Conservation (phyloP, 1,284 basidiomycete species). For the Uromyces viciae-fabae region DNA sequence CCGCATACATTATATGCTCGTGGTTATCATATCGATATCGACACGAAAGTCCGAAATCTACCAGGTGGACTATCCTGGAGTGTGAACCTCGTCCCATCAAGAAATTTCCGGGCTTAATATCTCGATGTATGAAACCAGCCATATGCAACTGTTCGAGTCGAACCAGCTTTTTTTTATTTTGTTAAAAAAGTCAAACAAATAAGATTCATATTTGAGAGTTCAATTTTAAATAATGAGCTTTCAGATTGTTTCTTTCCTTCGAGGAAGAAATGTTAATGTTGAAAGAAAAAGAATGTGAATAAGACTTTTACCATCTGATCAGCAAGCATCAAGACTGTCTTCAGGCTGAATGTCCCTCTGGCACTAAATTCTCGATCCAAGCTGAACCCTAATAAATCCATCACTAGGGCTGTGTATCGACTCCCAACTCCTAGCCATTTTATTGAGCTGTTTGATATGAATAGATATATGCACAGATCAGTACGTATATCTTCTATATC, state of each 20-base stretch:
- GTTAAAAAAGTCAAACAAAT: neutral
- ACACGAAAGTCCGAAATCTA: constrained; percentile 55
- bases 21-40: constrained; percentile 51
- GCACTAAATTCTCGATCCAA: constrained; percentile 56
- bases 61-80: constrained; percentile 51
- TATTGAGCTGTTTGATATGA: constrained; percentile 52
- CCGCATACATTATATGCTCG: constrained; percentile 41
- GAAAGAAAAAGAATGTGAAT: neutral
- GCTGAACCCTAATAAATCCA: constrained; percentile 55
- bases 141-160: constrained; percentile 54
- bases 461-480: neutral
- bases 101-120: constrained; percentile 56
- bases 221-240: neutral
- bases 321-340: constrained; percentile 55
- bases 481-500: too few species aligned
- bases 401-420: constrained; percentile 56
- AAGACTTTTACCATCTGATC: constrained; percentile 54
- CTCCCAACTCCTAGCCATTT: constrained; percentile 56
- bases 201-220: neutral
- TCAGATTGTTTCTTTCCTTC: neutral
- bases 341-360: constrained; percentile 55
- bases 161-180: constrained; percentile 23
- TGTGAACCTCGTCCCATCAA: constrained; percentile 54
- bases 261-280: neutral
- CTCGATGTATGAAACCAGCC: constrained; percentile 56